Evolutionary conservation across 495 filamentous ascomycete genomes (phyloP), one percentile per base, ranked within the genome.

Genomic region (Penicillium lagena): DNA sequence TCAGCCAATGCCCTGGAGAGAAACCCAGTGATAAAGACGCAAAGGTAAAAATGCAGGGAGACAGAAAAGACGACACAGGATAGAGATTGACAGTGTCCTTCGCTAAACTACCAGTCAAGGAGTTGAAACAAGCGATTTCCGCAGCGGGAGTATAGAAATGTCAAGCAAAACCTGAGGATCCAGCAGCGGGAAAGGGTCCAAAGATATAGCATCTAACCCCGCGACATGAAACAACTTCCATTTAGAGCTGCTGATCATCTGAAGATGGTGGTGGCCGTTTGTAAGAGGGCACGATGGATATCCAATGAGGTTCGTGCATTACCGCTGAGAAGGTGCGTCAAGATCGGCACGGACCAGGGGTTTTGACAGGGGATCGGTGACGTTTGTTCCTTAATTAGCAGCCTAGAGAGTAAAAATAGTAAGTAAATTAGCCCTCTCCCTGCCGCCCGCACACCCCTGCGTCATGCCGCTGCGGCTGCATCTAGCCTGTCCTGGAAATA

Each of bases 341-440:
- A 45, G 45, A 41, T 47, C 45, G 15, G 38, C 44, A 39, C 22
- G 22, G 28, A 46, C 43, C 36, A 30, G 45, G 35, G 36, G 30
- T 22, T 22, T 30, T 48, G 44, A 39, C 49, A 45, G 42, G 51
- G 34, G n/a, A 13, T 6, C 22, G 6, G 22, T 22, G 22, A 22
- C 22, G 22, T 22, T 40, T 37, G 38, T 49, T 43, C 48, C 54
- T 43, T 57, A 60, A 60, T 58, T 60, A 58, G 54, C 37, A 41
- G 39, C 39, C 40, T 14, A 42, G 42, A 42, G 42, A 13, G 13
- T 8, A 39, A 51, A 55, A 58, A 60, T 60, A 60, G 58, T 46
- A 46, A 11, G 40, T 44, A 15, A 58, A 52, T 58, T 60, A 58
- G 40, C 40, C n/a, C 22, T 22, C 6, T 4, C 3, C 22, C 22